phyloP scores from a whole-genome alignment of 2,329 filamentous ascomycete genomes.

The Stachybotrys elegans region DNA sequence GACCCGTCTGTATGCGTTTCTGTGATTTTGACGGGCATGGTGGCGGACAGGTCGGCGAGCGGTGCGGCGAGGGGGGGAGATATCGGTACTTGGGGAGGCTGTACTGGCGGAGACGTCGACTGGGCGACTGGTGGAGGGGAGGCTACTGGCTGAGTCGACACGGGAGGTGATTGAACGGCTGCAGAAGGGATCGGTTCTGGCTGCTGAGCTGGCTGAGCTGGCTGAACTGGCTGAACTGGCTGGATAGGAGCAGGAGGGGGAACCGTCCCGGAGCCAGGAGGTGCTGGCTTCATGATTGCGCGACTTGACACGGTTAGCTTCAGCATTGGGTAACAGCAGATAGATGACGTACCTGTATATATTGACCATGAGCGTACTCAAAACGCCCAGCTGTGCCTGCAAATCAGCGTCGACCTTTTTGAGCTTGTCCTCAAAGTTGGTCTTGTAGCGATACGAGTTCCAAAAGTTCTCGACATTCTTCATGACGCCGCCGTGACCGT shows the following conservation, averaged over 20 bases:
- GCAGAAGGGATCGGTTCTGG: background rate
- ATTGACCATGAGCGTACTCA: slow-evolving; percentile 25
- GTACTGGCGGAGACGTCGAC: background rate
- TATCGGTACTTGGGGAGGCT: background rate
- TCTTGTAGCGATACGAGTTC: slow-evolving; percentile 26
- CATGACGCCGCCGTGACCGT: slow-evolving; percentile 13
- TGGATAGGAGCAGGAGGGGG: background rate
- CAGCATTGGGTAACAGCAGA: rapidly evolving
- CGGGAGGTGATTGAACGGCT: background rate
- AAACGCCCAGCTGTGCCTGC: slow-evolving; percentile 19
- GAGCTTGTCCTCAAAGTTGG: slow-evolving; percentile 25
- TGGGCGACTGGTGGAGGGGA: background rate
- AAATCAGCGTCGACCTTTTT: slow-evolving; percentile 21
- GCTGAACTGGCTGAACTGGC: background rate
- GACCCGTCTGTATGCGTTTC: too few relatives aligned
- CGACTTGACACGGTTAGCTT: slow-evolving; percentile 10
- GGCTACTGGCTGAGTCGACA: too few relatives aligned
- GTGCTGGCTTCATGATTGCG: slow-evolving; percentile 22
- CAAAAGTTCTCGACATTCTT: slow-evolving; percentile 23
- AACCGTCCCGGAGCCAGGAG: slow-evolving; percentile 2
- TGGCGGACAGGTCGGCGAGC: too few relatives aligned
- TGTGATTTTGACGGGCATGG: too few relatives aligned
- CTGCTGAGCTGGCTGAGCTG: background rate
- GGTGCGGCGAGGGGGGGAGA: background rate
- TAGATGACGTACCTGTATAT: slow-evolving; percentile 23